Percentiles rank a stretch among this genome's conserved stretches.
Evolutionary conservation across 768 basidiomycete genomes (phyloP).

Genomic region (Mrakia hoshinonis): DNA sequence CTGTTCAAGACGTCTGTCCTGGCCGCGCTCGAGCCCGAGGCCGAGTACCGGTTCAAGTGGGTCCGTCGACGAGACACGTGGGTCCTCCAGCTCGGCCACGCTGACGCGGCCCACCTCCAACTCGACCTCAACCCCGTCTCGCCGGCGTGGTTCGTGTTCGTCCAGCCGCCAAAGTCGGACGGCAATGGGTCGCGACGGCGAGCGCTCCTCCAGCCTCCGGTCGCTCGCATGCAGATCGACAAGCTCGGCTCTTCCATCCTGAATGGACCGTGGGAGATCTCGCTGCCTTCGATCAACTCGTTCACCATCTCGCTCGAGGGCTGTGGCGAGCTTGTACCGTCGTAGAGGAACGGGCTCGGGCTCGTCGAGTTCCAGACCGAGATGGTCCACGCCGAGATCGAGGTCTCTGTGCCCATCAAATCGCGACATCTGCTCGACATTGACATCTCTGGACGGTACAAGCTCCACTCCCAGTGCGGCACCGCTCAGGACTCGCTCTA

Average conservation of each 20-base stretch:
- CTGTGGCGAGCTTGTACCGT: conserved; percentile 59
- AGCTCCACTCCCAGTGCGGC: conserved; percentile 74
- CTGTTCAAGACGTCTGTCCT: too few relatives aligned
- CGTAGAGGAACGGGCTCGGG: conserved; percentile 78
- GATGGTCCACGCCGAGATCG: conserved; percentile 59
- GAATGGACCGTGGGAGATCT: conserved; percentile 68
- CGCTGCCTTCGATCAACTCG: conserved; percentile 54
- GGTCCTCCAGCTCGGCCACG: conserved; percentile 70
- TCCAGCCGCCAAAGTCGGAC: conserved; percentile 55
- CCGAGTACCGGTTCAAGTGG: conserved; percentile 68
- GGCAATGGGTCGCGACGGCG: conserved; percentile 75
- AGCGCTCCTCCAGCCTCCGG: conserved; percentile 58
- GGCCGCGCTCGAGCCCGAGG: conserved; percentile 47
- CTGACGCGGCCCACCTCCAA: conserved; percentile 61
- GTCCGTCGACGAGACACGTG: conserved; percentile 82
- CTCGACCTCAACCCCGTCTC: conserved; percentile 64
- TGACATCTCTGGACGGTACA: conserved; percentile 70
- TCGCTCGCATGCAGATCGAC: conserved; percentile 56
- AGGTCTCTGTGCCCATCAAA: conserved; percentile 53
- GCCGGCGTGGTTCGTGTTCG: conserved; percentile 81
- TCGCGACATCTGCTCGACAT: conserved; percentile 52
- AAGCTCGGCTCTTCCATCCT: conserved; percentile 42
- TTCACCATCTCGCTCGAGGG: conserved; percentile 54
- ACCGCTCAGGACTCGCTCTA: conserved; percentile 79
- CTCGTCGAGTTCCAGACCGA: conserved; percentile 57